Evolutionary conservation across 1,139 yeast genomes (phyloP), one percentile per base, ranked within the genome.

Genomic region (Diutina scorzettiae): DNA sequence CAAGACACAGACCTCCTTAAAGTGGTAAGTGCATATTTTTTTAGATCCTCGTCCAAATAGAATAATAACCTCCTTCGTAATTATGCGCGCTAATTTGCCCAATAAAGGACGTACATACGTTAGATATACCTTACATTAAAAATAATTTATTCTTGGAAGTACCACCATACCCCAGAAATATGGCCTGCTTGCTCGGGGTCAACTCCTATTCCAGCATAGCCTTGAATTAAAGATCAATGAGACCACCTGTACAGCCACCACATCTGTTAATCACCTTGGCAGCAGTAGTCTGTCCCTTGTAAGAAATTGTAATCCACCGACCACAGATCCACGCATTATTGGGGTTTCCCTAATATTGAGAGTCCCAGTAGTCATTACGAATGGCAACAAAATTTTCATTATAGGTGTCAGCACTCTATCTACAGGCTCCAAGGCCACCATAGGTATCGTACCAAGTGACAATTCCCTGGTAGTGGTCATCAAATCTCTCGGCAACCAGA

Each of bases 311-410:
- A 27, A 27, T 27, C 30, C 30, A 27, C n/a, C 12, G 8, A 27
- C 30, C 33, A 30, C 33, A 30, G 19, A 30, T 30, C 33, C 33
- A 30, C n/a, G 33, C 33, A 17, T 30, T 30, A 11, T 30, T 17
- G 4, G 33, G 19, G 12, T 30, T 17, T 8, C 33, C 33, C 16
- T 30, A 19, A 17, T 30, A 30, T 5, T 14, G 19, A 5, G 4
- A 11, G 20, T 30, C 11, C 33, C 33, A 30, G 14, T 14, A 19
- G 16, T 14, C 19, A 14, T 8, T 4, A 17, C 19, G 19, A 17
- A 30, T 30, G 33, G 33, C 33, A 14, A 30, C 33, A 30, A 30
- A 30, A 11, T 30, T 17, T 5, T 30, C 33, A 5, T 17, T 30
- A 6, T 17, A 30, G 14, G 33, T 30, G 14, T 30, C 20, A 4